Conservation (phyloP, 1,284 basidiomycete species). For the Psilocybe mexicana region DNA sequence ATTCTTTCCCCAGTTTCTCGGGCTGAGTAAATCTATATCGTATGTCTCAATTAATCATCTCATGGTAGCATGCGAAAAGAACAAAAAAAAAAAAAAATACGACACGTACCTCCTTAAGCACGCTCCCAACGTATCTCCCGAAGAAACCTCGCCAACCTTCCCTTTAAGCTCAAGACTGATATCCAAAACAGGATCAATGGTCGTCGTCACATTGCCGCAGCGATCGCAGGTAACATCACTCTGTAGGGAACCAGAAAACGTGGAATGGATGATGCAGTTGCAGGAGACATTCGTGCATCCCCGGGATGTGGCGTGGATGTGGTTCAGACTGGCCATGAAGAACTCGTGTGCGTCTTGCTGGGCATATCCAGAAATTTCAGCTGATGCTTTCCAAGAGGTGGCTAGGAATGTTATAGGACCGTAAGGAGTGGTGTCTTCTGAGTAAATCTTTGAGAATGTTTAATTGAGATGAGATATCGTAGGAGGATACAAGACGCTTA, state of each 20-base stretch:
- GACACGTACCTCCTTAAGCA: constrained; percentile 64
- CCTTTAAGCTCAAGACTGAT: constrained; percentile 84
- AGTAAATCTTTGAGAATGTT: constrained; percentile 59
- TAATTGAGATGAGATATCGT: constrained; percentile 1
- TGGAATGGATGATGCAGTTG: constrained; percentile 90
- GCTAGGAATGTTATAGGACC: constrained; percentile 86
- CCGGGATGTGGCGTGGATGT: constrained; percentile 80
- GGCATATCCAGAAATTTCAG: constrained; percentile 86
- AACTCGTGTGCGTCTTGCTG: constrained; percentile 96
- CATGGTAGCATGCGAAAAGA: not conserved
- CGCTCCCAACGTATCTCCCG: constrained; percentile 60
- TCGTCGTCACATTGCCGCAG: constrained; percentile 75
- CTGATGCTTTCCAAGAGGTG: constrained; percentile 83
- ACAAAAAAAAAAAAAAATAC: constrained; percentile 15
- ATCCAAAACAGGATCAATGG: constrained; percentile 89
- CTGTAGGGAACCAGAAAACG: constrained; percentile 86
- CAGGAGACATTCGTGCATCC: constrained; percentile 76
- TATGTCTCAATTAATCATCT: not conserved
- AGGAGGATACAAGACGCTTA: constrained; percentile 29
- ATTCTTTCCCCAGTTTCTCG: constrained; percentile 77
- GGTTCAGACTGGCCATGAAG: constrained; percentile 80
- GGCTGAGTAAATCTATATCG: constrained; percentile 68
- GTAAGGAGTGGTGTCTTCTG: constrained; percentile 67
- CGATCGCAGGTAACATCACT: constrained; percentile 88
- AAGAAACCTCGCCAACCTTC: constrained; percentile 43